Evolutionary conservation across 768 basidiomycete genomes (phyloP), one percentile per base, ranked within the genome.

Genomic region (Scleroderma bovista): DNA sequence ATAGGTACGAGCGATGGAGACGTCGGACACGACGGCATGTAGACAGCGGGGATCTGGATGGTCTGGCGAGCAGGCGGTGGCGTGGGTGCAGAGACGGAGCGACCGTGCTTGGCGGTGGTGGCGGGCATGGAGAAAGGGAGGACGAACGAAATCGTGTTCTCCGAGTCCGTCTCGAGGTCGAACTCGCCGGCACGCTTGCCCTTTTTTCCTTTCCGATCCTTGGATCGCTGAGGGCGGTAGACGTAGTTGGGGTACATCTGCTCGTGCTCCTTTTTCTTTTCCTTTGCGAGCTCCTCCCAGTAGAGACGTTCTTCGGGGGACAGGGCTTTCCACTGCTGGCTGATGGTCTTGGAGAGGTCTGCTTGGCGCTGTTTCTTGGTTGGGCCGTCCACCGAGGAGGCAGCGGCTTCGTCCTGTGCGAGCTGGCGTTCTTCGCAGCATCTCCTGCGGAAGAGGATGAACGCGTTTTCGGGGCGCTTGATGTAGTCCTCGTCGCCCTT

Each of bases 401-500:
- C 51, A 16, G 66, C 59, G 3, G 70, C 75, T 46, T 79, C 79
- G 44, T 78, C 79, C 47, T 70, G 72, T 40, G 76, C 75, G 13
- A 72, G 69, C 64, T 84, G 80, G 31, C 81, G 79, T 45, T 86
- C 83, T 67, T 85, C 82, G 67, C 83, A 86, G 68, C 83, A 86
- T 60, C 84, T 81, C 58, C 86, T 78, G 48, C 87, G 80, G 77
- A 89, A 89, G 48, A 89, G 76, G 64, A 89, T 89, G 73, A 89
- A 89, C 8, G 87, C 87, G 60, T 89, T 88, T 69, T 87, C 84
- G 2, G 86, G 87, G 38, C 87, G 81, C 67, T 88, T 88, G 72
- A 89, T 81, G 61, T 89, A 89, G 66, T 86, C 85, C 44, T 85
- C 84, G 67, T 88, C 86, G 57, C 87, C 86, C 72, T 83, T 75